Base-by-base conservation (phyloP, 225 moss, liverwort and hornwort species). In the Rhytidiadelphus loreus region DNA sequence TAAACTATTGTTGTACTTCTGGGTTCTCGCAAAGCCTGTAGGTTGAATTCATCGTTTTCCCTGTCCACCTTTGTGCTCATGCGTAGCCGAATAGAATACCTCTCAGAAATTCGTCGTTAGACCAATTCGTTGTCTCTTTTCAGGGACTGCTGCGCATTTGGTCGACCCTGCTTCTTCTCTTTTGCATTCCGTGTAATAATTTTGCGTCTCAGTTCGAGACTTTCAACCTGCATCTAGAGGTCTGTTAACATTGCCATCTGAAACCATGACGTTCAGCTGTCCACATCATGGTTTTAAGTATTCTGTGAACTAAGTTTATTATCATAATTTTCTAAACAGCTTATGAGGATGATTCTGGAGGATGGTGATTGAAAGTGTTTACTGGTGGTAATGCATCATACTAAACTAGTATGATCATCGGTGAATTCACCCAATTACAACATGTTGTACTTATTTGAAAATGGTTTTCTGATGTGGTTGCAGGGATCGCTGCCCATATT, bases 401-500 rank as follows among this genome's bases (percentile, higher is more conserved):
- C 69, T 60, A 52, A 83, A 80, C 32, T 80, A 52, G 69, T 87
- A 12, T 68, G 70, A 64, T 39, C 82, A 62, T 88, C 44, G 58
- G 44, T 88, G 86, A 83, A 74, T 60, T 71, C 32, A 79, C 52
- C 66, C 20, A n/a, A 87, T 53, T 26, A 16, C 62, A 39, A 64
- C 52, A 62, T 48, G 74, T 39, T 77, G 57, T 48, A 52, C 88
- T 90, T 57, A 69, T 80, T 84, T 92, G 64, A 91, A 69, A 53
- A 62, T 62, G 60, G 69, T 83, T 80, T 83, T 62, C 30, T 88
- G 76, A 80, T 90, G 68, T 93, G 89, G 84, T 86, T 95, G 93
- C 97, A 98, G 98, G 98, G 98, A 61, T 94, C 92, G 87, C 93
- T 97, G 88, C 95, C 97, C 57, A 97, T 98, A 68, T 98, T 97